Conservation (phyloP, 257 asterid species). For the Solanum pinnatisectum region DNA sequence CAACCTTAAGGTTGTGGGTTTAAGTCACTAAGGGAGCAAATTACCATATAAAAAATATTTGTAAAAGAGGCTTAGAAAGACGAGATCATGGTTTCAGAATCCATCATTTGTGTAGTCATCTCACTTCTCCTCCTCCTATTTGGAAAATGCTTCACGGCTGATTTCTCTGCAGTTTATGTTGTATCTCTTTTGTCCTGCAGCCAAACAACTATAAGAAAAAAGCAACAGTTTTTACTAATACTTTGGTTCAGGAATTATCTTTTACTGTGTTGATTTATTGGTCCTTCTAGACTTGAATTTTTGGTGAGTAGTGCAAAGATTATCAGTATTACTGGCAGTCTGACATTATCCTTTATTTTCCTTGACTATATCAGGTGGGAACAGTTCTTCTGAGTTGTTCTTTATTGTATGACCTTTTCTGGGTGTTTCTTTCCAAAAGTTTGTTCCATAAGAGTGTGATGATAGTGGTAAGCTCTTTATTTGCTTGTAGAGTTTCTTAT, state of each 20-base stretch:
- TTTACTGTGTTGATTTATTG: neutral
- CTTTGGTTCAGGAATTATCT: neutral
- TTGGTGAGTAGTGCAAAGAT: neutral
- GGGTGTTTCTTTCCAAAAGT: slow-evolving; percentile 90
- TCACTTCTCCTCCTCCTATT: neutral
- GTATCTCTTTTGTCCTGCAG: neutral
- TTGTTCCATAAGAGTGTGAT: slow-evolving; percentile 93
- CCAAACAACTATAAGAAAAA: neutral
- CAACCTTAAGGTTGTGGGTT: neutral
- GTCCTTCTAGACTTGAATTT: neutral
- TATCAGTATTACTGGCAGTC: neutral
- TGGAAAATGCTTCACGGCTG: neutral
- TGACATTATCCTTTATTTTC: neutral
- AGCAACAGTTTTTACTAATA: neutral
- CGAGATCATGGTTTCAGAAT: neutral
- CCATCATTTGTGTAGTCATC: neutral
- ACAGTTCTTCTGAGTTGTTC: slow-evolving; percentile 88
- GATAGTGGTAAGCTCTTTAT: slow-evolving; percentile 72
- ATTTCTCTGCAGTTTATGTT: neutral
- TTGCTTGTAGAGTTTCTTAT: neutral
- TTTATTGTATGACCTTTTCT: slow-evolving; percentile 83
- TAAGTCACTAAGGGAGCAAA: neutral
- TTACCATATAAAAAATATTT: neutral
- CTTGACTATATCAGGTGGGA: slow-evolving; percentile 65
- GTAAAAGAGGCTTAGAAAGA: neutral